Base-by-base conservation (phyloP, 257 asterid species). In the Solanum pennellii region DNA sequence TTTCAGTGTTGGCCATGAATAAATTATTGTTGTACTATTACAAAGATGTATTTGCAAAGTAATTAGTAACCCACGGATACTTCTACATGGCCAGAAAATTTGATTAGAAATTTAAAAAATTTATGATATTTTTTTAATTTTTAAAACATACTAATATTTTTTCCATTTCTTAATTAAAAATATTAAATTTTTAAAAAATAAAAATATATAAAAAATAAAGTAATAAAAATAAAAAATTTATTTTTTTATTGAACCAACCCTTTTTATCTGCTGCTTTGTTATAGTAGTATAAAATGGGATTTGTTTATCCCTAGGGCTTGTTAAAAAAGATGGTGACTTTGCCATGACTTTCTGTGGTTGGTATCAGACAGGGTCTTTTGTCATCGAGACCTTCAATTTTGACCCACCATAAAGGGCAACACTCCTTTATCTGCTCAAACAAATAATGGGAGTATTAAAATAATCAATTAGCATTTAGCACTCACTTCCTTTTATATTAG, bases 261-360 rank as follows among this genome's bases (percentile, higher is more conserved):
- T 77, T 77, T 77, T 77, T 21, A 77, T 77, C 62, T 41, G 31
- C 35, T 76, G 31, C 12, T 41, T 41, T 41, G 7, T 72, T 72
- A 23, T 60, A 60, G 0, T 21, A 33, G 12, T 49, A 49, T 65
- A 11, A 31, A 33, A 72, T 80, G 85, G 12, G 74, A 23, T 89
- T 86, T 76, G 31, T 69, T 16, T 77, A 83, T 87, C 88, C 88
- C 74, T 91, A 90, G 94, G 91, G 92, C 89, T 92, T 88, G 92
- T 86, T 86, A 79, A 86, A 88, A 87, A 72, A 84, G 88, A 86
- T 84, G 82, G 31, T 49, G 47, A 83, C 62, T 87, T 86, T 87
- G 87, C 83, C 90, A 87, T 47, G 68, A 47, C 68, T 80, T 45
- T 80, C 85, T 47, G 20, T 18, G 42, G 84, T 47, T 47, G 68